These are phyloP conservation scores for Verticillium nubilum DNA, from an alignment of 2,329 filamentous ascomycete species.

Conservation along the genomic window DNA sequence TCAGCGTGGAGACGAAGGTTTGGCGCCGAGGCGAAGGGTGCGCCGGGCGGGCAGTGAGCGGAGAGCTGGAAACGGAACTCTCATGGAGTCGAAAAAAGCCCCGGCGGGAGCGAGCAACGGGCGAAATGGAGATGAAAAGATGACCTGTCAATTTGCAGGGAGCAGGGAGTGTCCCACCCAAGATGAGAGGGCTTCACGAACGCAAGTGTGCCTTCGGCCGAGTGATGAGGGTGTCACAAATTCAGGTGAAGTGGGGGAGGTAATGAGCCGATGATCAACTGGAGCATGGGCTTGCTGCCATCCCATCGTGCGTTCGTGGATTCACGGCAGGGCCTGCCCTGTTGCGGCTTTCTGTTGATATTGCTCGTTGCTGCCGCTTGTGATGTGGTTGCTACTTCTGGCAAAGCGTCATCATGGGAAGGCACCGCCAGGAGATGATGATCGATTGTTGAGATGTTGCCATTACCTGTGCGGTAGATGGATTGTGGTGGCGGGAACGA, in stretches of 20 bases:
- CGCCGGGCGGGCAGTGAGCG: neutral
- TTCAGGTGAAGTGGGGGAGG: slow-evolving; percentile 5
- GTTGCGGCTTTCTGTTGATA: neutral
- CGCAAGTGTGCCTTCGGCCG: neutral
- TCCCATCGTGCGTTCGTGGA: neutral
- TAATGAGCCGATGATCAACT: neutral
- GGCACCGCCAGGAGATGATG: neutral
- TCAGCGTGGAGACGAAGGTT: neutral
- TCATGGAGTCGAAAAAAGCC: neutral
- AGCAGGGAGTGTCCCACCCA: neutral
- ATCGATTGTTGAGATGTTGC: neutral
- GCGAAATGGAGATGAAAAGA: neutral
- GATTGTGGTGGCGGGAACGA: neutral
- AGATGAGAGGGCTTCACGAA: neutral
- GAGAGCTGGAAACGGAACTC: neutral
- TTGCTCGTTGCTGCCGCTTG: neutral
- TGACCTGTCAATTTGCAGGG: neutral
- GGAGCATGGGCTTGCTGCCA: neutral
- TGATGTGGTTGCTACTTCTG: neutral
- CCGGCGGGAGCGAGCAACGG: neutral
- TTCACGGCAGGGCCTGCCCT: neutral
- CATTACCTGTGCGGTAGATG: neutral
- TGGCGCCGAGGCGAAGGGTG: neutral
- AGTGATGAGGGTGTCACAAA: slow-evolving; percentile 3
- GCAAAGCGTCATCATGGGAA: neutral